Percentiles rank a stretch among this genome's conserved stretches.
These are phyloP conservation scores for Mortierella sp. DNA, from an alignment of 371 early-diverging fungal species.

Conservation along the genomic window DNA sequence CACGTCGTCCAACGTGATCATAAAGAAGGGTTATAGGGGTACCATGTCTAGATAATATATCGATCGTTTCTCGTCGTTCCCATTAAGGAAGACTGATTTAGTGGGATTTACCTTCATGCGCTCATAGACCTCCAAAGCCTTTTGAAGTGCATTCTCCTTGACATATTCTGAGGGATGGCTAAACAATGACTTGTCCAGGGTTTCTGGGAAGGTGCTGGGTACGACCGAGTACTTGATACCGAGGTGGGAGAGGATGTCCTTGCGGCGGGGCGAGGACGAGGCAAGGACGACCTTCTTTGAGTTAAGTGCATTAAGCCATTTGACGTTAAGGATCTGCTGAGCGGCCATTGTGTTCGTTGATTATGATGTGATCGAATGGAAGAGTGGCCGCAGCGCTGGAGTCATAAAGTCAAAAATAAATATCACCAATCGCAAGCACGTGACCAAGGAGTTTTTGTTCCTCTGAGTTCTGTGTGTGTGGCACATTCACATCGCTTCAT, in stretches of 20 bases:
- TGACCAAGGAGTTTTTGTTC: no score
- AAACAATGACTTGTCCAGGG: constrained; percentile 68
- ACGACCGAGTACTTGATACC: constrained; percentile 74
- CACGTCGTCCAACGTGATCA: background rate
- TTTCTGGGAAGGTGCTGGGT: constrained; percentile 71
- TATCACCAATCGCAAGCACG: no score
- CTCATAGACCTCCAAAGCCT: constrained; percentile 66
- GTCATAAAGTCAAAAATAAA: no score
- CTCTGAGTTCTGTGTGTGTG: no score
- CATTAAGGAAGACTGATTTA: no score
- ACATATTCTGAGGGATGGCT: constrained; percentile 66
- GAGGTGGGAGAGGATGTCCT: constrained; percentile 76
- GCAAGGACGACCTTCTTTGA: constrained; percentile 76
- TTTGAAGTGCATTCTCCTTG: constrained; percentile 62
- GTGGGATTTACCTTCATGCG: constrained; percentile 53
- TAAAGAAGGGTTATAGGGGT: no score
- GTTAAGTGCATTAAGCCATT: constrained; percentile 52
- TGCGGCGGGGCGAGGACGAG: constrained; percentile 85
- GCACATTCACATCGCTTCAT: no score
- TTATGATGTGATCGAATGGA: no score
- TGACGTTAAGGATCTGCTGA: constrained; percentile 35
- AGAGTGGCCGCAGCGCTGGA: no score
- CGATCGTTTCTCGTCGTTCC: no score
- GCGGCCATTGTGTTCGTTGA: constrained; percentile 40
- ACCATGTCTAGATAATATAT: background rate